A percentile compares a stretch with the other conserved stretches of the same genome.
Evolutionary conservation across 768 basidiomycete genomes (phyloP).

Genomic region (Lentinula lateritia): DNA sequence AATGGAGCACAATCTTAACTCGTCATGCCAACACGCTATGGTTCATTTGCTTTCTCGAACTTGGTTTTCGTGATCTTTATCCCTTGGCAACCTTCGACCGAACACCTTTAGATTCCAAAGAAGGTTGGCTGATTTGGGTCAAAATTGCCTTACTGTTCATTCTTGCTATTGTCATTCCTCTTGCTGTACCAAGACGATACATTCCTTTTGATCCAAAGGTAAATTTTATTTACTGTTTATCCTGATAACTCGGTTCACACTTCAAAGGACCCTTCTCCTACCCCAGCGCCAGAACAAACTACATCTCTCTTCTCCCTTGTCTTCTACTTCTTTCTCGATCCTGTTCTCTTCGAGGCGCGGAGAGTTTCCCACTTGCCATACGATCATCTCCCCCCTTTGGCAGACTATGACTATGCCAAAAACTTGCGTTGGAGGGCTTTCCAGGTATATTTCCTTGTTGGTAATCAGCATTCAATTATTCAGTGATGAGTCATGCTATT

Average conservation of each 20-base stretch:
- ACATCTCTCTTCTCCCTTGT: constrained; percentile 26
- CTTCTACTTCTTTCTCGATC: constrained; percentile 29
- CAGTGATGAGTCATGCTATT: not conserved
- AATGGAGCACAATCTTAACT: not conserved
- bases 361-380: constrained; percentile 13
- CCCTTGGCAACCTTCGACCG: constrained; percentile 45
- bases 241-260: not conserved
- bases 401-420: constrained; percentile 19
- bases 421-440: constrained; percentile 1
- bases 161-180: constrained; percentile 42
- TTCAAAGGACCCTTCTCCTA: constrained; percentile 1
- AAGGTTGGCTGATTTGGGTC: constrained; percentile 22
- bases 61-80: constrained; percentile 48
- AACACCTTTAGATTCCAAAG: constrained; percentile 34
- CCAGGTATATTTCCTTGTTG: not conserved
- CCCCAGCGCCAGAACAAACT: constrained; percentile 28
- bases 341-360: constrained; percentile 13
- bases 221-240: not conserved
- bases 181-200: constrained; percentile 45
- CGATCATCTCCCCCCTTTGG: constrained; percentile 24
- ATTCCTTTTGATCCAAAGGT: constrained; percentile 45
- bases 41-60: constrained; percentile 35
- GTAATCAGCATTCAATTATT: not conserved
- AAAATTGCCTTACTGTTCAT: constrained; percentile 25
- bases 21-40: constrained; percentile 2